Conservation (phyloP, 2,329 filamentous ascomycete genomes). For the Phialocephala subalpina region DNA sequence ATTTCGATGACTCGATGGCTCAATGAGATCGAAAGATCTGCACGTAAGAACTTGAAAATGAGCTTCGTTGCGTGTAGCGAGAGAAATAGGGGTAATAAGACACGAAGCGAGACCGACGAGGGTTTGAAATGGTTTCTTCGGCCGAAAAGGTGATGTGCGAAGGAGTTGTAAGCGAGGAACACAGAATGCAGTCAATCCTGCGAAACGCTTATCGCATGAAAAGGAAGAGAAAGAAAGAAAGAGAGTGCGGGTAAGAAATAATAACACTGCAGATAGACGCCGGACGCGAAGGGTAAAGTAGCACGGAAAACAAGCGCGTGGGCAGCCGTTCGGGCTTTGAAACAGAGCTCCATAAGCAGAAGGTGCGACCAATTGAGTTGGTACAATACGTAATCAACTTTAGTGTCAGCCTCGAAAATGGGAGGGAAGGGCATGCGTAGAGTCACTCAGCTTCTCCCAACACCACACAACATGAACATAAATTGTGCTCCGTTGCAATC, state of each 20-base stretch:
- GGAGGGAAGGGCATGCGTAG: neutral
- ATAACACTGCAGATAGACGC: conserved; percentile 10
- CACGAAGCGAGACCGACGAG: neutral
- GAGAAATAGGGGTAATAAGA: conserved; percentile 3
- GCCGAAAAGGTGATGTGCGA: neutral
- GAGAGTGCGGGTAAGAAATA: conserved; percentile 10
- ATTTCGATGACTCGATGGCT: neutral
- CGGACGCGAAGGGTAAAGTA: conserved; percentile 1
- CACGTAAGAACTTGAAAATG: neutral
- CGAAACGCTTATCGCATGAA: neutral
- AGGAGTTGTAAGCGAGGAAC: neutral
- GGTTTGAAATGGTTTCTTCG: neutral
- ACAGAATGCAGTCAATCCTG: neutral
- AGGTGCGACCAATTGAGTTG: neutral
- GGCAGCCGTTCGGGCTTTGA: conserved; percentile 1
- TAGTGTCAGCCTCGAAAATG: neutral
- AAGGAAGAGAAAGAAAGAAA: conserved; percentile 14
- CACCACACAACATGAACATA: conserved; percentile 27
- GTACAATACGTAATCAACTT: neutral
- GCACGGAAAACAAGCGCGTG: neutral
- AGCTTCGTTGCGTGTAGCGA: neutral
- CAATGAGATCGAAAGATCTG: neutral
- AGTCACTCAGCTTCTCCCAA: neutral
- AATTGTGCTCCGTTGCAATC: conserved; percentile 38
- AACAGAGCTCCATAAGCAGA: neutral